These are phyloP conservation scores for Cladosporium sp. DNA, from an alignment of 2,329 filamentous ascomycete species.

Conservation along the genomic window DNA sequence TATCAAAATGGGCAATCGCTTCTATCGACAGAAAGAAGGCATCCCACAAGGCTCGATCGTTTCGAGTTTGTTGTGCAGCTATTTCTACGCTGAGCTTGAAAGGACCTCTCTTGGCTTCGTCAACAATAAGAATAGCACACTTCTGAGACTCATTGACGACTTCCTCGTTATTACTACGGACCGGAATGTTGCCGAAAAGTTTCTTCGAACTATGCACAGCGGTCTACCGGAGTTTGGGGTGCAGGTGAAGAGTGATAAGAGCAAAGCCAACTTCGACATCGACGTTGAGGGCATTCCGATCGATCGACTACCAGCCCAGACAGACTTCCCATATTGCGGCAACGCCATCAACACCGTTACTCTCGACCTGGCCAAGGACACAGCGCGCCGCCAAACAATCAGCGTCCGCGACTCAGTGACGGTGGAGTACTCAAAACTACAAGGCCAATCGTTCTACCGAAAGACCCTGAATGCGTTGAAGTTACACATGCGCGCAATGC, in stretches of 20 bases:
- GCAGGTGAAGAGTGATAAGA: conserved; percentile 69
- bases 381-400: conserved; percentile 45
- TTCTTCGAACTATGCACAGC: conserved; percentile 72
- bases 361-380: conserved; percentile 67
- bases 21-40: conserved; percentile 78
- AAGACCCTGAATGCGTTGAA: conserved; percentile 74
- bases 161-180: conserved; percentile 82
- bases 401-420: conserved; percentile 67
- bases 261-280: conserved; percentile 74
- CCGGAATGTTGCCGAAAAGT: conserved; percentile 58
- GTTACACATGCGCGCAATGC: conserved; percentile 77
- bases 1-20: conserved; percentile 81
- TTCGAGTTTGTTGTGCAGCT: conserved; percentile 83
- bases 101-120: conserved; percentile 62
- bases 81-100: conserved; percentile 91
- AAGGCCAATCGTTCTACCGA: conserved; percentile 71
- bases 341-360: conserved; percentile 67
- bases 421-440: conserved; percentile 64
- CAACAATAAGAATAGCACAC: conserved; percentile 47
- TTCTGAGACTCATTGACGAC: conserved; percentile 84
- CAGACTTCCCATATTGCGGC: conserved; percentile 83
- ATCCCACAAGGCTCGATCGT: conserved; percentile 92
- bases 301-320: conserved; percentile 36
- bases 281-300: conserved; percentile 49
- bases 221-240: conserved; percentile 79